Conservation (phyloP, 75 land plant species). For the Cupressus sempervirens region DNA sequence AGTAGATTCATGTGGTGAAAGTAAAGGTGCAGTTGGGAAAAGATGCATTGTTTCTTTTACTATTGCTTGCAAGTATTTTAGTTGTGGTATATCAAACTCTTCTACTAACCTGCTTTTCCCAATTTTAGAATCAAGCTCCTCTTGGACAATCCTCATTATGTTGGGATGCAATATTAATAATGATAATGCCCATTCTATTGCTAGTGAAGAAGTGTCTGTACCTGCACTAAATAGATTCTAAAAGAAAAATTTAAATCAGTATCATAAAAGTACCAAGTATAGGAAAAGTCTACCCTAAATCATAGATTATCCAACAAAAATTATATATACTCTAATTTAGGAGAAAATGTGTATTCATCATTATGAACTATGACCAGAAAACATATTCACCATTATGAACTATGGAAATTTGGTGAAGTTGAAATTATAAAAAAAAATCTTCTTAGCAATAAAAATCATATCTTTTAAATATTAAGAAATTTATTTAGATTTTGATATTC, state of each 20-base stretch:
- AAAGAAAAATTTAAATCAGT: neutral
- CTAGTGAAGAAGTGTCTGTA: constrained; percentile 50
- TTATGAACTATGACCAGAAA: no score
- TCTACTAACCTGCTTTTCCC: neutral
- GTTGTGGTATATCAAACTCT: constrained; percentile 11
- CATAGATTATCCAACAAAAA: no score
- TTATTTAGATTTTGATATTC: no score
- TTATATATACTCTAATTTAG: no score
- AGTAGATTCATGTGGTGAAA: constrained; percentile 43
- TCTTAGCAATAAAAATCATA: no score
- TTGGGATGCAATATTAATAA: constrained; percentile 52
- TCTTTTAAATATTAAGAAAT: no score
- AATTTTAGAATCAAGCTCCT: constrained; percentile 16
- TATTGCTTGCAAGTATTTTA: constrained; percentile 48
- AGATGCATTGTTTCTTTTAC: constrained; percentile 64
- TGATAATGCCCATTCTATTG: constrained; percentile 60
- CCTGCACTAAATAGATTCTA: constrained; percentile 57
- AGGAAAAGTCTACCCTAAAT: no score
- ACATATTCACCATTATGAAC: no score
- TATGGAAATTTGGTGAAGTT: no score
- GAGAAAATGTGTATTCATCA: no score
- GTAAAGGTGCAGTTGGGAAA: constrained; percentile 64
- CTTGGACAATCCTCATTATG: constrained; percentile 20
- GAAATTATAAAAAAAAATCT: no score
- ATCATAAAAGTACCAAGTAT: neutral